A percentile compares a stretch with the other conserved stretches of the same genome.
Evolutionary conservation across 2,329 filamentous ascomycete genomes (phyloP).

Genomic region (Fusarium robinianum): DNA sequence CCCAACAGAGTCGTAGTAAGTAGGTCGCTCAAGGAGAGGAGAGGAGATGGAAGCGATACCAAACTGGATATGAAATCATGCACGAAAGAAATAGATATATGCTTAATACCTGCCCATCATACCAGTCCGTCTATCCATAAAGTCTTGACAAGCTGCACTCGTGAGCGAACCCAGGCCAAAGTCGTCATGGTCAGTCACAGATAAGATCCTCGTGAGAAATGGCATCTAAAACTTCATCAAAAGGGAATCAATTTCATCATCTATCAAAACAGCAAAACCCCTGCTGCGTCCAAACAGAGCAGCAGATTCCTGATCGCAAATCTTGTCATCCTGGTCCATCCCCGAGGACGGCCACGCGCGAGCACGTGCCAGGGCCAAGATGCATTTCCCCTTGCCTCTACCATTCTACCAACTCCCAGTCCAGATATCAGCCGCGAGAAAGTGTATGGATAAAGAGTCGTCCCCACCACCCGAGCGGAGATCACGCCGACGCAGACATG

Average conservation of each 20-base stretch:
- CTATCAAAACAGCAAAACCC: conserved; percentile 37
- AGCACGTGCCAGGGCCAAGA: conserved; percentile 18
- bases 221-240: conserved; percentile 11
- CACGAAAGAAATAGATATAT: conserved; percentile 26
- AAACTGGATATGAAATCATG: conserved; percentile 30
- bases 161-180: too few relatives aligned
- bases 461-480: conserved; percentile 19
- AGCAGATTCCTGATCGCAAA: conserved; percentile 11
- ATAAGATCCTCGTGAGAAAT: neutral
- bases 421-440: conserved; percentile 35
- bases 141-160: too few relatives aligned
- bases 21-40: conserved; percentile 1
- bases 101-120: conserved; percentile 7
- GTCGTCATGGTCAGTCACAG: neutral
- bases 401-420: conserved; percentile 45
- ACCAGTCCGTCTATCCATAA: too few relatives aligned
- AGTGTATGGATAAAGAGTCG: conserved; percentile 32
- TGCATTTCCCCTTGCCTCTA: conserved; percentile 32
- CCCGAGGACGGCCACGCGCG: conserved; percentile 2
- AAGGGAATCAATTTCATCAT: conserved; percentile 41
- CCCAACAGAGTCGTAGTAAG: conserved; percentile 12
- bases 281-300: conserved; percentile 20
- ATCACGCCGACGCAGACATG: conserved; percentile 42
- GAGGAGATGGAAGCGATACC: conserved; percentile 9
- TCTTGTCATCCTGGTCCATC: conserved; percentile 16